Conservation (phyloP, 2,329 filamentous ascomycete genomes). For the Coniochaeta sp. region DNA sequence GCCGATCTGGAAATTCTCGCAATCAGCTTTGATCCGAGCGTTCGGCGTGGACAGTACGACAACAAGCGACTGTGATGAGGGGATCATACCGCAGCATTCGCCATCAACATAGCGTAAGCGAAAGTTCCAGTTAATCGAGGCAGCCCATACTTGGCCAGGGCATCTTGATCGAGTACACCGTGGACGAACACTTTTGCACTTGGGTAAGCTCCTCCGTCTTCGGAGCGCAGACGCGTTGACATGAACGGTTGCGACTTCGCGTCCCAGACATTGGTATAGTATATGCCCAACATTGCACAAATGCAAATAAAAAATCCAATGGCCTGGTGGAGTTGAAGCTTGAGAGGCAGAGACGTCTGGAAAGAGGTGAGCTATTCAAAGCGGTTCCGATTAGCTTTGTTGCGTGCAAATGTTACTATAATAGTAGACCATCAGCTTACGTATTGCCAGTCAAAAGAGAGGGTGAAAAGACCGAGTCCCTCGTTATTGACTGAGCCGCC, state of each 20-base stretch:
- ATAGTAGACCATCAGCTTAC: slow-evolving; percentile 24
- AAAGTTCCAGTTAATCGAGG: slow-evolving; percentile 41
- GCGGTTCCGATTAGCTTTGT: background rate
- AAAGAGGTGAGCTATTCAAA: slow-evolving; percentile 42
- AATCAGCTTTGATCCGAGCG: background rate
- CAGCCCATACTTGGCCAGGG: slow-evolving; percentile 33
- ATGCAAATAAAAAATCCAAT: slow-evolving; percentile 41
- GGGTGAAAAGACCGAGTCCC: slow-evolving; percentile 38
- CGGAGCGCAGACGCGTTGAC: slow-evolving; percentile 37
- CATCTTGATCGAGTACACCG: slow-evolving; percentile 31
- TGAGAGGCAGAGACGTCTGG: slow-evolving; percentile 43
- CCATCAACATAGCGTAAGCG: slow-evolving; percentile 46
- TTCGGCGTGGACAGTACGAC: too few relatives aligned
- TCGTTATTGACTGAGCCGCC: slow-evolving; percentile 45
- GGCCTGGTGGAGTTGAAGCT: slow-evolving; percentile 37
- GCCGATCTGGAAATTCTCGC: slow-evolving; percentile 34
- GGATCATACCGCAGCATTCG: slow-evolving; percentile 43
- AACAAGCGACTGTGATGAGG: background rate
- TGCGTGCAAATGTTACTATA: background rate
- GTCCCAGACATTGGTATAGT: slow-evolving; percentile 41
- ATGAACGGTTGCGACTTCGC: slow-evolving; percentile 42
- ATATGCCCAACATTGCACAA: slow-evolving; percentile 40
- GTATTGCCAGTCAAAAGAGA: slow-evolving; percentile 49
- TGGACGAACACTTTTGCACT: slow-evolving; percentile 28
- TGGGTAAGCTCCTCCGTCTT: slow-evolving; percentile 32